Percentiles rank a stretch among this genome's conserved stretches.
phyloP scores from a whole-genome alignment of 805 yeast genomes.

The Priceomyces melissophilus region DNA sequence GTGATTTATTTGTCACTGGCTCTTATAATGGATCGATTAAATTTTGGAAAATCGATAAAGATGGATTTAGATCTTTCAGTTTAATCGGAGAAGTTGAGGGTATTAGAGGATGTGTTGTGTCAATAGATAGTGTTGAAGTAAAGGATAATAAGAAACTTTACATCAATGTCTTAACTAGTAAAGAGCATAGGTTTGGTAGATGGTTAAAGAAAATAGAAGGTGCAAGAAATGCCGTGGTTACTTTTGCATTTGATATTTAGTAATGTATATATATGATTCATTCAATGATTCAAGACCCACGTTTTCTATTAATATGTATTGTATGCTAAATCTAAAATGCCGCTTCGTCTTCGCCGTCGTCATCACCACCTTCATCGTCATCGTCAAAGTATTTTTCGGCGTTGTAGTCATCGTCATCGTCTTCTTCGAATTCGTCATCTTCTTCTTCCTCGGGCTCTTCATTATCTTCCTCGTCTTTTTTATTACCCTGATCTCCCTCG shows the following conservation, averaged over 20 bases:
- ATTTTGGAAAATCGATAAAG: constrained; percentile 69
- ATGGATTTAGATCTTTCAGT: constrained; percentile 58
- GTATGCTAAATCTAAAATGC: constrained; percentile 45
- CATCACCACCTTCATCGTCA: constrained; percentile 58
- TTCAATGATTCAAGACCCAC: neutral
- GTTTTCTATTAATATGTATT: neutral
- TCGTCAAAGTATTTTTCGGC: constrained; percentile 78
- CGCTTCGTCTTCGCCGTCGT: constrained; percentile 66
- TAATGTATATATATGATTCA: constrained; percentile 3
- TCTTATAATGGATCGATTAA: constrained; percentile 79
- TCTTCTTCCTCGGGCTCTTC: constrained; percentile 49
- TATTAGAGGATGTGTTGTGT: constrained; percentile 68
- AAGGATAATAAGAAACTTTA: constrained; percentile 50
- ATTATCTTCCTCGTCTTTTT: constrained; percentile 19
- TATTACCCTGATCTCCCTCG: constrained; percentile 32
- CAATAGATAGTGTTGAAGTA: constrained; percentile 55
- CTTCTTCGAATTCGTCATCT: constrained; percentile 69
- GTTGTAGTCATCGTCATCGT: constrained; percentile 75
- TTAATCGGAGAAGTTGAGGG: constrained; percentile 53
- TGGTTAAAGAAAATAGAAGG: constrained; percentile 67
- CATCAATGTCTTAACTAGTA: constrained; percentile 62
- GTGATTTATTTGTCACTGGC: constrained; percentile 82
- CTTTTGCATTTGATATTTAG: constrained; percentile 31
- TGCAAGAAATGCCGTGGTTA: constrained; percentile 65
- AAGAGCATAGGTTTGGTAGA: constrained; percentile 87